These are phyloP conservation scores for Tillandsia leiboldiana DNA, from an alignment of 176 grass and related monocot genomes.

Conservation along the genomic window DNA sequence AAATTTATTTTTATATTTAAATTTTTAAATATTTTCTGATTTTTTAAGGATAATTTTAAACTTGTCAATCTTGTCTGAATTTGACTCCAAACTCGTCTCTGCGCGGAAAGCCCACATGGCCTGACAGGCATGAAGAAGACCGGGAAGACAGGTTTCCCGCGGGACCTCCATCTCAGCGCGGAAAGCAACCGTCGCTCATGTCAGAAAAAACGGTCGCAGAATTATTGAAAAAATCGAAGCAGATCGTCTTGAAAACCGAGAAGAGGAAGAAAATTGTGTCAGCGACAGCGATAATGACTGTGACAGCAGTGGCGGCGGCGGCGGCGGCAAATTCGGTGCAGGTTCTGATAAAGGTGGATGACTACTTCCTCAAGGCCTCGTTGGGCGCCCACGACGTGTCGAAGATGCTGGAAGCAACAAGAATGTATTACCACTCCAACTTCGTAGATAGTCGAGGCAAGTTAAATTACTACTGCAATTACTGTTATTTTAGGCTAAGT, in stretches of 20 bases:
- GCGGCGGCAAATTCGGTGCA: no score
- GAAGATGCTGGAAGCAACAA: no score
- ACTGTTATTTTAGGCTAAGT: background rate
- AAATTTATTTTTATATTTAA: no score
- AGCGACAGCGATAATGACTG: background rate
- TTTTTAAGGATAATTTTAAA: no score
- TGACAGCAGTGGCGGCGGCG: no score
- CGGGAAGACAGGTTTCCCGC: background rate
- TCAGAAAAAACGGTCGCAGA: conserved; percentile 7
- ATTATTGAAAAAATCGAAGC: conserved; percentile 19
- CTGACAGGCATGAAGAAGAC: conserved; percentile 27
- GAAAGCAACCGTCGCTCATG: conserved; percentile 14
- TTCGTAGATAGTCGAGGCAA: conserved; percentile 82
- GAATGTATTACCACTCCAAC: conserved; percentile 97
- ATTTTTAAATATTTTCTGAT: no score
- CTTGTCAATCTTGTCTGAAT: no score
- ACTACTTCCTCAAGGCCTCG: no score
- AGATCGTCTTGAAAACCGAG: conserved; percentile 30
- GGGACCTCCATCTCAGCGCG: conserved; percentile 10
- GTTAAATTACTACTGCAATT: conserved; percentile 14
- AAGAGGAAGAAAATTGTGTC: conserved; percentile 39
- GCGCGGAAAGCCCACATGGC: conserved; percentile 46
- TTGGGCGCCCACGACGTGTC: no score
- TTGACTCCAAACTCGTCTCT: no score
- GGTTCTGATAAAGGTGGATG: no score